Evolutionary conservation across 2,329 filamentous ascomycete genomes (phyloP), one percentile per base, ranked within the genome.

Genomic region (Talaromyces sp.): DNA sequence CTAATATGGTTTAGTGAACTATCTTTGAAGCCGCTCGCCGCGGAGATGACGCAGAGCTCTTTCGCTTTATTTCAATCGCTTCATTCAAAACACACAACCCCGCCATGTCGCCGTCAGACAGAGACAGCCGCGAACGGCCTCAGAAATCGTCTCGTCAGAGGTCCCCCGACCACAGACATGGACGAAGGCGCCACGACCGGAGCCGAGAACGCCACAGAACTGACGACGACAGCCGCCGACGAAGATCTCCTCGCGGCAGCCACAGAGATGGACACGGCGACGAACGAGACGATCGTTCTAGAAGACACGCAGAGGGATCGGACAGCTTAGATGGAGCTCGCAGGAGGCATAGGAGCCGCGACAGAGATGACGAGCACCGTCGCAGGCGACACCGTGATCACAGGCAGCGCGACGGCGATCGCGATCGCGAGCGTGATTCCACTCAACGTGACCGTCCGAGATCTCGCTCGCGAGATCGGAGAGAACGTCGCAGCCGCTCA

Each of bases 251-350:
- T 55, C 44, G 59, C 57, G 17, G 36, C 36, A 73, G 71, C 30
- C 71, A 69, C n/a, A 64, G 64, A 11, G 64, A 66, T 19, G 67
- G 64, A 9, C 67, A 47, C 17, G 22, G 60, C 30, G 58, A 64
- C 27, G 64, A 64, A 52, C 64, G 66, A 58, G 66, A 73, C 32
- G 64, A 65, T 27, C 65, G 63, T 25, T 65, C 65, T 13, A 67
- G 67, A 22, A 67, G 69, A 27, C 69, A 67, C 51, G 65, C 65
- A 44, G 70, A 71, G 19, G 67, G 65, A 51, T 68, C 65, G 25
- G 65, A 66, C 30, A 67, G 63, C 56, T 61, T 63, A 22, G 67
- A 69, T n/a, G 68, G 71, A 32, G 67, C 70, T 57, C 69, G 65
- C 28, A 68, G 66, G 61, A 67, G 68, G 62, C 70, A 66, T 57